A percentile compares a stretch with the other conserved stretches of the same genome.
Conservation (phyloP, 495 filamentous ascomycete species). For the Aspergillus kassunensis region DNA sequence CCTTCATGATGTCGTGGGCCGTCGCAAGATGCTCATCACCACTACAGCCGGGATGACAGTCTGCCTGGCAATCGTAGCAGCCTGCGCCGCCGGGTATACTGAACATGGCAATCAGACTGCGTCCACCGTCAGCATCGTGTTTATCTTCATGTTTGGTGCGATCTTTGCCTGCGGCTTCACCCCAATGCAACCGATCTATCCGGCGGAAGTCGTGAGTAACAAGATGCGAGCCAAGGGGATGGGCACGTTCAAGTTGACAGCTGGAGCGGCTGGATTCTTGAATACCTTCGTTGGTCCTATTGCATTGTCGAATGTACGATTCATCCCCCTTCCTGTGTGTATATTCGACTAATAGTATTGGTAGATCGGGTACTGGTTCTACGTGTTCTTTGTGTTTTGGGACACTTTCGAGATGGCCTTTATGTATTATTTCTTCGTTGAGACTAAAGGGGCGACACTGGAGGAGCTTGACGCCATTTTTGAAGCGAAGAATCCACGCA, state of each 20-base stretch:
- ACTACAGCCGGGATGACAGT: constrained; percentile 53
- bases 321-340: not conserved
- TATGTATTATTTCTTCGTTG: constrained; percentile 16
- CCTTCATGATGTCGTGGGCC: constrained; percentile 59
- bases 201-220: constrained; percentile 22
- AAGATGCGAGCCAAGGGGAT: constrained; percentile 27
- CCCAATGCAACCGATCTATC: constrained; percentile 21
- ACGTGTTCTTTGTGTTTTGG: constrained; percentile 17
- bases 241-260: constrained; percentile 15
- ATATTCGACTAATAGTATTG: not conserved
- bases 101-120: constrained; percentile 33
- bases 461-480: constrained; percentile 14
- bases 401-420: constrained; percentile 8
- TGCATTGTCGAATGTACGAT: constrained; percentile 12
- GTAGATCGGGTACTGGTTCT: constrained; percentile 15
- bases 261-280: constrained; percentile 12
- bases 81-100: constrained; percentile 52
- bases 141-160: constrained; percentile 55
- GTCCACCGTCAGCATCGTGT: constrained; percentile 48
- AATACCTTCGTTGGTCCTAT: constrained; percentile 13
- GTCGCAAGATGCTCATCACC: constrained; percentile 55
- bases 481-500: constrained; percentile 9
- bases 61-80: constrained; percentile 52
- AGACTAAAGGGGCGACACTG: constrained; percentile 13
- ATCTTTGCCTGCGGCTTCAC: constrained; percentile 49